A percentile compares a stretch with the other conserved stretches of the same genome.
Conservation (phyloP, 2,329 filamentous ascomycete genomes). For the Beauveria rudraprayagi region DNA sequence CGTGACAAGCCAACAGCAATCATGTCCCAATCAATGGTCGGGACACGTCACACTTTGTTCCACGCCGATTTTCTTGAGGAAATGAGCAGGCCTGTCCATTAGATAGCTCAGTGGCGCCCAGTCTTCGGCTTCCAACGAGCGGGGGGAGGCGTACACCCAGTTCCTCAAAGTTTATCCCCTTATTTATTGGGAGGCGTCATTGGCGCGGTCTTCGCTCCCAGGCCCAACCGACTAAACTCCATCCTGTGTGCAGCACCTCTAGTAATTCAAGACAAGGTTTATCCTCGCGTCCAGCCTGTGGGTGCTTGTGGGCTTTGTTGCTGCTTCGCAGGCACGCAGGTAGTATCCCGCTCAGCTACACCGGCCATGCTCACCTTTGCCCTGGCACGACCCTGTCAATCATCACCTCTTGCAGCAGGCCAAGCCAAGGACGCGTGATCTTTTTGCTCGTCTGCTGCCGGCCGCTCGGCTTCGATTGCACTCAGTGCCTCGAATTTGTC, state of each 20-base stretch:
- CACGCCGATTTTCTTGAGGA: neutral
- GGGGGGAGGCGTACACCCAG: neutral
- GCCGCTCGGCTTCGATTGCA: neutral
- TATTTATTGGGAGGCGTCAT: neutral
- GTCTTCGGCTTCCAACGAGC: neutral
- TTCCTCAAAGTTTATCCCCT: neutral
- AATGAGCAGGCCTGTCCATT: constrained; percentile 1
- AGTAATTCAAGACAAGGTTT: constrained; percentile 1
- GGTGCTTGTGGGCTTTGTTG: neutral
- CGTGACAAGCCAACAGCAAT: neutral
- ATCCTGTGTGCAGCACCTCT: neutral
- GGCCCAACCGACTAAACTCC: neutral
- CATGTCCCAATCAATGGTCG: neutral
- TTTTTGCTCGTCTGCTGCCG: neutral
- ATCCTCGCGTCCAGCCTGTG: neutral
- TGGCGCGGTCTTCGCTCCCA: neutral
- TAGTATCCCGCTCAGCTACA: constrained; percentile 5
- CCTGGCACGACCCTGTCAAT: constrained; percentile 1
- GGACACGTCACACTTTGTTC: neutral
- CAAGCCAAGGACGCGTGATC: neutral
- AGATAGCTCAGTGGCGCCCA: neutral
- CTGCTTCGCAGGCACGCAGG: neutral
- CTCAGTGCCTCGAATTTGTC: neutral
- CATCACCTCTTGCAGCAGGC: neutral
- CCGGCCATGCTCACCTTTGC: neutral